A percentile compares a stretch with the other conserved stretches of the same genome.
These are phyloP conservation scores for Didymella glomerata DNA, from an alignment of 2,329 filamentous ascomycete genomes.

Conservation along the genomic window DNA sequence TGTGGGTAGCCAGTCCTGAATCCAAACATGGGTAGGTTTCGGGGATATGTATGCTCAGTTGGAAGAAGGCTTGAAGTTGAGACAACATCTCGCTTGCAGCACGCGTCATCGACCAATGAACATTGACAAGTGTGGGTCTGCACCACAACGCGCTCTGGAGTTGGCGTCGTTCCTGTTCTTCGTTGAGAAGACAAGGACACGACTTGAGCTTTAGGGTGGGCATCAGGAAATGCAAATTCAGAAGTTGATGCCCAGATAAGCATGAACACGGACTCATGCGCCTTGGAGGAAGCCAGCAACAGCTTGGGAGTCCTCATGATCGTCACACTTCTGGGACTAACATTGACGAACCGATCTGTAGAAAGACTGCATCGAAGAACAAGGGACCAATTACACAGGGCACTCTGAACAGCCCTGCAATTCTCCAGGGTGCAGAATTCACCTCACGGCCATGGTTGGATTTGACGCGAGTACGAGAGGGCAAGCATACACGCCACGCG, in stretches of 20 bases:
- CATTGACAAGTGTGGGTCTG: not conserved
- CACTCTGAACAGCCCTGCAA: not conserved
- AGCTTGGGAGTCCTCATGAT: not conserved
- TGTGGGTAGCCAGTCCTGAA: not conserved
- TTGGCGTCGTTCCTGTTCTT: too few relatives aligned
- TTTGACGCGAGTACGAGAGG: not conserved
- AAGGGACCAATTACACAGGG: not conserved
- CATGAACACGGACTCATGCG: too few relatives aligned
- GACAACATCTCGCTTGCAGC: constrained; percentile 12
- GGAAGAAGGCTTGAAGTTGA: constrained; percentile 3
- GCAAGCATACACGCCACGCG: not conserved
- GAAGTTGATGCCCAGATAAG: too few relatives aligned
- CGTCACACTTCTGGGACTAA: not conserved
- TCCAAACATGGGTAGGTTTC: not conserved
- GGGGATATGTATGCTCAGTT: not conserved
- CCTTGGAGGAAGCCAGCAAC: not conserved
- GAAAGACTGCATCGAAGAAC: not conserved
- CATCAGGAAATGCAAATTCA: too few relatives aligned
- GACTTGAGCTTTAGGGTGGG: not conserved
- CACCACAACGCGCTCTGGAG: not conserved
- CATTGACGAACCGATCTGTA: not conserved
- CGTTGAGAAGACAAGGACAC: not conserved
- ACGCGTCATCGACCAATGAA: constrained; percentile 8
- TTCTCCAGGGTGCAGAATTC: too few relatives aligned
- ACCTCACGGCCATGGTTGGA: not conserved